These are phyloP conservation scores for Penicillium lividum DNA, from an alignment of 495 filamentous ascomycete genomes.

Conservation along the genomic window DNA sequence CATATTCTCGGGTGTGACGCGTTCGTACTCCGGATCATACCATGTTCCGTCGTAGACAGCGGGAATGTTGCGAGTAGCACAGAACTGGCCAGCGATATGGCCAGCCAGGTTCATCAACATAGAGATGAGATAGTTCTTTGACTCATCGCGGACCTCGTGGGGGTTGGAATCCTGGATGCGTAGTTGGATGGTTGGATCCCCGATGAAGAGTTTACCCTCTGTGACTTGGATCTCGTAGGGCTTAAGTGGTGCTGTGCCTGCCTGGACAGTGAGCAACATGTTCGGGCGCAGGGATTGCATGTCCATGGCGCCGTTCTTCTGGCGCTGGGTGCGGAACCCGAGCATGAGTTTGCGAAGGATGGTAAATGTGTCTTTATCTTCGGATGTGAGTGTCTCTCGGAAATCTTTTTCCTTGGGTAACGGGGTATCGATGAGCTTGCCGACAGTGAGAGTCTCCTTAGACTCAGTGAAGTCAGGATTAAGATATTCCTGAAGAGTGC, in stretches of 20 bases:
- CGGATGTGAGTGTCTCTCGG: constrained; percentile 25
- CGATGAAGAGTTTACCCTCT: constrained; percentile 40
- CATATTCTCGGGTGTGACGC: constrained; percentile 40
- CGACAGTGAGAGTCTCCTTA: constrained; percentile 35
- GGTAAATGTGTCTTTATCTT: constrained; percentile 44
- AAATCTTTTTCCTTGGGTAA: constrained; percentile 15
- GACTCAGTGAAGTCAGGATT: constrained; percentile 30
- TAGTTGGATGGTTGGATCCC: constrained; percentile 57
- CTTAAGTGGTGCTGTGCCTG: constrained; percentile 24
- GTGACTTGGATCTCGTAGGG: constrained; percentile 32
- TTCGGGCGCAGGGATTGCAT: constrained; percentile 19
- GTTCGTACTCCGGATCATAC: constrained; percentile 55
- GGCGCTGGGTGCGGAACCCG: constrained; percentile 39
- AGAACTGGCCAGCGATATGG: constrained; percentile 72
- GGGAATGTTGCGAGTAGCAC: constrained; percentile 71
- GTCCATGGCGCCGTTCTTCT: constrained; percentile 44
- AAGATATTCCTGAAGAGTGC: constrained; percentile 52
- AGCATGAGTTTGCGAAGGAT: constrained; percentile 45
- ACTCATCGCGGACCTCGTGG: constrained; percentile 42
- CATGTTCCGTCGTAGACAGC: constrained; percentile 72
- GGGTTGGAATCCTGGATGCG: constrained; percentile 30
- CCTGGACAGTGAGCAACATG: constrained; percentile 35
- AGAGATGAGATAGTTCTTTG: constrained; percentile 49
- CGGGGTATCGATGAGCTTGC: constrained; percentile 22
- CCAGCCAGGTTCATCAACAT: constrained; percentile 79